Conservation (phyloP, 2,329 filamentous ascomycete genomes). For the Monosporascus sp. region DNA sequence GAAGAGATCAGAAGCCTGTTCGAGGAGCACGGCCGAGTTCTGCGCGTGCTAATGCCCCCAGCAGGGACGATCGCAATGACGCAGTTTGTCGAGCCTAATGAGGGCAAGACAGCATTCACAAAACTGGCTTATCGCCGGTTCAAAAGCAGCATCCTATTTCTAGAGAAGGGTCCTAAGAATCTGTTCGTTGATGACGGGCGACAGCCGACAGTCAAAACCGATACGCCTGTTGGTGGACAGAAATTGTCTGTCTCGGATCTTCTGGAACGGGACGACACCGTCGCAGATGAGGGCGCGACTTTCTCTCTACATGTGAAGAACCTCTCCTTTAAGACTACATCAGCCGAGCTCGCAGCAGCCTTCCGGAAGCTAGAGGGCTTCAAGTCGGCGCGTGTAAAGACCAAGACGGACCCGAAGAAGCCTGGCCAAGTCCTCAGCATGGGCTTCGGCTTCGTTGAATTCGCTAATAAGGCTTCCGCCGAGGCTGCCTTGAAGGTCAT, state of each 20-base stretch:
- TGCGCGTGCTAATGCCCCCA: conserved; percentile 84
- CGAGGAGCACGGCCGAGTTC: conserved; percentile 77
- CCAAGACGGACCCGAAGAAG: conserved; percentile 87
- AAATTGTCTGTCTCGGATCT: conserved; percentile 67
- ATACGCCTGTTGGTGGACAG: conserved; percentile 37
- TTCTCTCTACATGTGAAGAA: conserved; percentile 92
- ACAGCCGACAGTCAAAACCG: conserved; percentile 18
- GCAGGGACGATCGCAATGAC: conserved; percentile 91
- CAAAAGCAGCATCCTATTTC: conserved; percentile 83
- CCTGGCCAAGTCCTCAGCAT: conserved; percentile 85
- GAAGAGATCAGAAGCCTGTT: conserved; percentile 78
- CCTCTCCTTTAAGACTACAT: conserved; percentile 86
- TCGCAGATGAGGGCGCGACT: conserved; percentile 52
- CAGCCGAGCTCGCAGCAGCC: conserved; percentile 65
- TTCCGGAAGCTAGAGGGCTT: conserved; percentile 85
- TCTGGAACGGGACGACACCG: conserved; percentile 48
- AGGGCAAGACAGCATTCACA: conserved; percentile 79
- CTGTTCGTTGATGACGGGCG: conserved; percentile 52
- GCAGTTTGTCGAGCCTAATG: conserved; percentile 72
- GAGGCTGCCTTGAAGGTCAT: conserved; percentile 76
- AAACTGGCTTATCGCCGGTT: conserved; percentile 84
- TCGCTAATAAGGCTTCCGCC: conserved; percentile 71
- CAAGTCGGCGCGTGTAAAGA: conserved; percentile 84
- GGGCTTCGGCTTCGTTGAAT: conserved; percentile 95
- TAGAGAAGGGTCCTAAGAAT: conserved; percentile 88